Evolutionary conservation across 1,284 basidiomycete genomes (phyloP).

Genomic region (Moniliophthora roreri): DNA sequence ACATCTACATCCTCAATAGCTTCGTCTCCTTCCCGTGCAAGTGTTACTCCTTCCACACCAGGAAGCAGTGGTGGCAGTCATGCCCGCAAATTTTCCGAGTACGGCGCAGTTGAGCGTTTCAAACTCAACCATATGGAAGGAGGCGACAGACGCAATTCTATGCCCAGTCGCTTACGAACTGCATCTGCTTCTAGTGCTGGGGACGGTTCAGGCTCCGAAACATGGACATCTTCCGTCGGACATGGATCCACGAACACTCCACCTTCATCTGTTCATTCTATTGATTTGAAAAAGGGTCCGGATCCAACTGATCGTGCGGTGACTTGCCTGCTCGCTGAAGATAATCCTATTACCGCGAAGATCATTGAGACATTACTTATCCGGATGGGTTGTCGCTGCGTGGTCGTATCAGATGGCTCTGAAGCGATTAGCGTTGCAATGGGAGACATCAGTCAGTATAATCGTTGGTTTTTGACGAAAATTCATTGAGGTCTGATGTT

Average conservation of each 20-base stretch:
- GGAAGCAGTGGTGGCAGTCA: slow-evolving; percentile 57
- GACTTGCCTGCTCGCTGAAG: slow-evolving; percentile 92
- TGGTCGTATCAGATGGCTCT: slow-evolving; percentile 93
- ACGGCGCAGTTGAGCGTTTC: slow-evolving; percentile 82
- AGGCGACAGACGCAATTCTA: slow-evolving; percentile 78
- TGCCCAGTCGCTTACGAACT: slow-evolving; percentile 86
- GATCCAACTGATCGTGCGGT: slow-evolving; percentile 79
- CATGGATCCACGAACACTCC: slow-evolving; percentile 63
- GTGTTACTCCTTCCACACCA: slow-evolving; percentile 70
- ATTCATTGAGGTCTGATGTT: slow-evolving; percentile 18
- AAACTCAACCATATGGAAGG: slow-evolving; percentile 78
- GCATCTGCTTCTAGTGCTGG: slow-evolving; percentile 81
- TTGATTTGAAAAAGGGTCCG: slow-evolving; percentile 69
- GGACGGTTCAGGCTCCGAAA: slow-evolving; percentile 74
- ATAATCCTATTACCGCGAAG: slow-evolving; percentile 96
- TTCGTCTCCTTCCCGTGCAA: slow-evolving; percentile 83
- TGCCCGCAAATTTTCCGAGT: slow-evolving; percentile 81
- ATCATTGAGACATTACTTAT: slow-evolving; percentile 93
- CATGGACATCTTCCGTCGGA: slow-evolving; percentile 63
- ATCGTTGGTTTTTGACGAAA: slow-evolving; percentile 8
- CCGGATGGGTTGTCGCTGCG: slow-evolving; percentile 90
- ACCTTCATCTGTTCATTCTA: slow-evolving; percentile 76
- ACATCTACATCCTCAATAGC: slow-evolving; percentile 93
- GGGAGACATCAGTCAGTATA: slow-evolving; percentile 86
- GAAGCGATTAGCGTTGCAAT: slow-evolving; percentile 96